Evolutionary conservation across 2,329 filamentous ascomycete species (phyloP), one percentile per base, ranked within the genome.

Genomic region (Ophiostoma novo-ulmi): DNA sequence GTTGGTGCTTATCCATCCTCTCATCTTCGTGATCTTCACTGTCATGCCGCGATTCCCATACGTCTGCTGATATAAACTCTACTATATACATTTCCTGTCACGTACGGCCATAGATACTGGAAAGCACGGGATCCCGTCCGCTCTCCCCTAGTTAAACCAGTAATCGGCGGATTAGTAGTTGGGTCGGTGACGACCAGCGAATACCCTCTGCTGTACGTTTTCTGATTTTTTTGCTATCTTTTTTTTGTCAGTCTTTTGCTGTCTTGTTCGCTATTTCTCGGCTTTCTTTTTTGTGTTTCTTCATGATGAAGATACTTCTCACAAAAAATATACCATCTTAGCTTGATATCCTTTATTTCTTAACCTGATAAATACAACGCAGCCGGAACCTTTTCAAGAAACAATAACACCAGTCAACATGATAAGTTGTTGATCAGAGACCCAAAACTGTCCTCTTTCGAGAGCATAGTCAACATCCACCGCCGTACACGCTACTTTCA

Each of bases 361-460:
- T 20, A 48, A 31, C 31, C 44, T 20, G 3, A 48, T 35, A 63
- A 63, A 63, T 63, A 63, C 58, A 63, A 35, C 58, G 58, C 58
- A 63, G 58, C 58, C 58, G 58, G 26, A 26, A 17, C 58, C 58
- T 63, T 63, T 63, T 35, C 58, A 36, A 36, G 58, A 63, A 58
- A 63, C 58, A 31, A 63, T 20, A 63, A 63, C 58, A 35, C 58
- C 26, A 35, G 26, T 63, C 58, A 35, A 63, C 58, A 17, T 61
- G 3, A 31, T 31, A 22, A 14, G 10, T 26, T 5, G 58, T 63
- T 35, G 58, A 35, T 26, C 58, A 35, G 17, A 63, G 26, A 35
- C 13, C 58, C 58, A 20, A 26, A 35, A 63, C 58, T 63, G 58
- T 63, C n/a, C 58, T 63, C 55, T 35, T 17, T 31, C 26, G 13